Conservation (phyloP, 2,329 filamentous ascomycete genomes). For the Trichoderma cornu-damae region DNA sequence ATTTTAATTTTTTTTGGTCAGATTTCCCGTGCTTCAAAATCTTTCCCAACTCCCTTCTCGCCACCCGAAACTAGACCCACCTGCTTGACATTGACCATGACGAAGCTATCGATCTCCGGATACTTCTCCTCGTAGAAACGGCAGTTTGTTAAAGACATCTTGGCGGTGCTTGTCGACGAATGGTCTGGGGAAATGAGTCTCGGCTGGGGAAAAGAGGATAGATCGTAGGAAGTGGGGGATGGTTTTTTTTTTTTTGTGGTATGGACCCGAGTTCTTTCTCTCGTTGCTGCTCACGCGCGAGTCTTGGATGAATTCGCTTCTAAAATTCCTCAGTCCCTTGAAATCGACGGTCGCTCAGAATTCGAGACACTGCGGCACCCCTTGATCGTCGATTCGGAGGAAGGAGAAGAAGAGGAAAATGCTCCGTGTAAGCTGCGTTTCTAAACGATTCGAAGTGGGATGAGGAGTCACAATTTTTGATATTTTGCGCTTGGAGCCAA, state of each 20-base stretch:
- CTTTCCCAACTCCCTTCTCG: background rate
- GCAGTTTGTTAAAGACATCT: slow-evolving; percentile 92
- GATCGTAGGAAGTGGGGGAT: slow-evolving; percentile 32
- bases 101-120: slow-evolving; percentile 93
- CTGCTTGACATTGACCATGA: slow-evolving; percentile 99
- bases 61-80: slow-evolving; percentile 42
- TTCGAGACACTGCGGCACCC: background rate
- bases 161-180: slow-evolving; percentile 44
- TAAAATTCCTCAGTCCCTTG: background rate
- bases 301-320: background rate
- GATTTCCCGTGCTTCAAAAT: background rate
- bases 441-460: slow-evolving; percentile 18
- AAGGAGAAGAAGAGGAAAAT: background rate
- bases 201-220: slow-evolving; percentile 21
- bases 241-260: too few species aligned
- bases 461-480: slow-evolving; percentile 43
- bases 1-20: slow-evolving; percentile 15
- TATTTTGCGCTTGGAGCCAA: slow-evolving; percentile 35
- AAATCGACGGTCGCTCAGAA: background rate
- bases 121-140: slow-evolving; percentile 98
- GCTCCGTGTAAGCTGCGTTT: slow-evolving; percentile 1
- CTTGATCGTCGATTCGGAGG: background rate
- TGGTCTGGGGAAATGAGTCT: slow-evolving; percentile 4
- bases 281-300: slow-evolving; percentile 12
- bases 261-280: slow-evolving; percentile 6